Evolutionary conservation across 495 filamentous ascomycete species (phyloP), one percentile per base, ranked within the genome.

Genomic region (Podospora pseudopauciseta): DNA sequence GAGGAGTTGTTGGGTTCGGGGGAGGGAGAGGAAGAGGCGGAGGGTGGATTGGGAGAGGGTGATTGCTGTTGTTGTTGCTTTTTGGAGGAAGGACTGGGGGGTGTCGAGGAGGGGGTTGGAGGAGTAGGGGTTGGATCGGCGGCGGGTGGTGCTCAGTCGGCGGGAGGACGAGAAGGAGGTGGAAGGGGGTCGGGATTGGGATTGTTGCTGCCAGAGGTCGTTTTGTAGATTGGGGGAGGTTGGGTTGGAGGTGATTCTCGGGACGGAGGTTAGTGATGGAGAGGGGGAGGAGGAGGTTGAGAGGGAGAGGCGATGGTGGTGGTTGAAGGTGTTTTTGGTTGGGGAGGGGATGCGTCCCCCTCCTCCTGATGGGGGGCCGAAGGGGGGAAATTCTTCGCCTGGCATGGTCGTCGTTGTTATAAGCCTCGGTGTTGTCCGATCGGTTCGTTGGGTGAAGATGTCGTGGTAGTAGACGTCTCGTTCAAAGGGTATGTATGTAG

Each of bases 1-100:
- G n/a, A 88, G 81, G 9, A 88, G 78, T 67, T 83, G 84, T 71
- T 97, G 89, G 71, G 84, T 71, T 0, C 84, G 79, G 13, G 86
- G 85, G 73, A 96, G 72, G 54, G 70, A 70, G 54, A 73, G 68
- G 72, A 79, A 78, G 3, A 80, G 69, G 66, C 68, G 69, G 54
- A 74, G 18, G 28, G 71, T 62, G 13, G 76, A 73, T 16, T 72
- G 74, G 20, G 54, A 15, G 30, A 75, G 18, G 18, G 65, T 59
- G 11, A 73, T 16, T 61, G 64, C 53, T 20, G 68, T 60, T 26
- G 70, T 66, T 66, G 74, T 54, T 5, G 76, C 54, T 59, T 71
- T 71, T 2, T 60, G 44, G 53, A 69, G 57, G 3, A 74, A 32
- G 56, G 70, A 60, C 28, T 67, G 70, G 39, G 61, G 16, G 16